Conservation (phyloP, 2,329 filamentous ascomycete genomes). For the Elsinoe fawcettii region DNA sequence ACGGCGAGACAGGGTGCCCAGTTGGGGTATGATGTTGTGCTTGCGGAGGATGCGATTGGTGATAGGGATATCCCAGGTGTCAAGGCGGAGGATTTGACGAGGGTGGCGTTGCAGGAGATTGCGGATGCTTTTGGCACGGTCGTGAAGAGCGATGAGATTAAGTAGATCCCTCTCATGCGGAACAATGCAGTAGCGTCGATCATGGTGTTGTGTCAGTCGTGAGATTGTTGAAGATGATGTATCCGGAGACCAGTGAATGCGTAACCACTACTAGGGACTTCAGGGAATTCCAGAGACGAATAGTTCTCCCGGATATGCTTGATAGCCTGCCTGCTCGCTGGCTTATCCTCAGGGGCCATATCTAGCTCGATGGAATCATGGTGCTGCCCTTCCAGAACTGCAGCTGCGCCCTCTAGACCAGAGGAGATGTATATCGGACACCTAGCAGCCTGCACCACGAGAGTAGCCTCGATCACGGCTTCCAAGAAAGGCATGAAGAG, state of each 20-base stretch:
- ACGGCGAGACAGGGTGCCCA: conserved; percentile 56
- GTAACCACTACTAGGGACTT: not conserved
- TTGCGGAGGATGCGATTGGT: conserved; percentile 56
- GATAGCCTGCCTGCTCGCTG: conserved; percentile 1
- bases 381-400: not conserved
- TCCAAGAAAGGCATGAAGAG: conserved; percentile 17
- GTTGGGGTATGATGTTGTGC: conserved; percentile 55
- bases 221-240: not conserved
- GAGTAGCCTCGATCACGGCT: conserved; percentile 12
- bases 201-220: not conserved
- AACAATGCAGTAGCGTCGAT: not conserved
- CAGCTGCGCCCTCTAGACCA: conserved; percentile 11
- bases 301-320: conserved; percentile 10
- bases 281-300: conserved; percentile 7
- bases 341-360: not conserved
- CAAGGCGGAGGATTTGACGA: conserved; percentile 46
- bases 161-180: conserved; percentile 22
- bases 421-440: conserved; percentile 16
- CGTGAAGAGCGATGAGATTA: conserved; percentile 44
- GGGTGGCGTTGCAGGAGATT: conserved; percentile 51
- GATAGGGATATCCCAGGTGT: conserved; percentile 60
- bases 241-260: conserved; percentile 1
- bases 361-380: not conserved
- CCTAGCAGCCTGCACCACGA: conserved; percentile 5
- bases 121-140: conserved; percentile 57